These are phyloP conservation scores for Pontederia crassipes DNA, from an alignment of 176 grass and related monocot genomes.

Conservation along the genomic window DNA sequence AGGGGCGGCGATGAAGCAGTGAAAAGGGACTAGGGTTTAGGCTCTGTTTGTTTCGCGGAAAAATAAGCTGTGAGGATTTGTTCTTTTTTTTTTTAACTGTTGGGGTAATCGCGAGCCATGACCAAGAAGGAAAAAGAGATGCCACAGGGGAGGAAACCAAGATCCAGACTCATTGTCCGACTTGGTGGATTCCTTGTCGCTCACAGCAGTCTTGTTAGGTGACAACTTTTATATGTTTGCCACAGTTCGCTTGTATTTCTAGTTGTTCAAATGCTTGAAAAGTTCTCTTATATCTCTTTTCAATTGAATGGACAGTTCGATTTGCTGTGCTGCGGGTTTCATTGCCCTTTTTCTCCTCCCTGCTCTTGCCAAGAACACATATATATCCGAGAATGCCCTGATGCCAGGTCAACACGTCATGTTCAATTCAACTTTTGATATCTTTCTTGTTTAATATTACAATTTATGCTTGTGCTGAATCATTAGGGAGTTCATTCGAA, in stretches of 20 bases:
- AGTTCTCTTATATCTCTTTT: neutral
- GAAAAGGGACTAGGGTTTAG: no score
- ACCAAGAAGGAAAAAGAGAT: neutral
- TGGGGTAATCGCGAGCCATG: no score
- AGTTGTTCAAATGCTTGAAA: neutral
- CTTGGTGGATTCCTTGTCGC: conserved; percentile 68
- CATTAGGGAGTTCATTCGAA: no score
- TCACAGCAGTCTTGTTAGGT: conserved; percentile 79
- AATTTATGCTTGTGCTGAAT: neutral
- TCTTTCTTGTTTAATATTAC: neutral
- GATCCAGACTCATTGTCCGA: conserved; percentile 76
- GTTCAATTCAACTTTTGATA: neutral
- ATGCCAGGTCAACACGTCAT: conserved; percentile 53
- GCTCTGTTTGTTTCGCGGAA: no score
- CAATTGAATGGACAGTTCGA: conserved; percentile 21
- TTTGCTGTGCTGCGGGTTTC: conserved; percentile 48
- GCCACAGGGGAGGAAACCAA: conserved; percentile 4
- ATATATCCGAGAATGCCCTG: conserved; percentile 91
- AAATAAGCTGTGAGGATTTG: no score
- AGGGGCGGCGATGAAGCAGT: no score
- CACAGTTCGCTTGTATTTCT: neutral
- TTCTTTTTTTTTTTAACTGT: no score
- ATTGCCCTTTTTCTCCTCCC: conserved; percentile 60
- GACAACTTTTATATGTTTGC: neutral
- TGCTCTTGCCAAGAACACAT: conserved; percentile 79